Base-by-base conservation (phyloP, 192 early-diverging fungal genomes). In the Globomyces pollinis-pini region DNA sequence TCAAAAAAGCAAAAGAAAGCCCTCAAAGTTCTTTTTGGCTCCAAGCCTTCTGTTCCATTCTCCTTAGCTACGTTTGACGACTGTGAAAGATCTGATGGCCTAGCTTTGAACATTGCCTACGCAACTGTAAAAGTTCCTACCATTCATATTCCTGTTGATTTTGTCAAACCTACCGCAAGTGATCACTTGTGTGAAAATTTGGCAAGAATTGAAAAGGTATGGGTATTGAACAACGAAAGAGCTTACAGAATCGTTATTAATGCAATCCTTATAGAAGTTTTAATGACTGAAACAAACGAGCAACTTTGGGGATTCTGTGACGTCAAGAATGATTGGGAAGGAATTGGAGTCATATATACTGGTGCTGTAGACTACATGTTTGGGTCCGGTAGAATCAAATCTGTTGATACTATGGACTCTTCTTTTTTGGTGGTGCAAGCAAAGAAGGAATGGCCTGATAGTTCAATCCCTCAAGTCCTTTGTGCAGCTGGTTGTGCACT, bases 171-270 rank as follows among this genome's bases (percentile, higher is more conserved):
- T 13, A 6, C 16, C 21, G 31, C 50, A 31, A 52, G 50, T 1
- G 34, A 36, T 18, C 6, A 23, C 34, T 52, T 52, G 50, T 52
- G 50, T 1, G 50, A 52, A 31, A 31, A 52, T 5, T 36, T 52
- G 21, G 5, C 9, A 8, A 52, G 34, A 18, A 36, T 52, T 15
- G 16, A 34, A 1, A 9, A 23, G 8, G 33, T 50, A 13, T 60
- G 23, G 21, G 59, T 60, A 21, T 44, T 60, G 59, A 21, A 60
- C 59, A 60, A 60, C 20, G 41, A 60, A 47, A 60, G 54, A 49
- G 59, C 41, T 18, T 60, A 47, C 50, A 18, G 59, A 60, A 60
- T 60, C 12, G 20, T 55, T 26, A 60, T 60, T 28, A 47, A 60
- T 55, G 41, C 52, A 24, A 60, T 33, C 8, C 21, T 29, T 20